Conservation (phyloP, 495 filamentous ascomycete species). For the Penicillium coprophilum region DNA sequence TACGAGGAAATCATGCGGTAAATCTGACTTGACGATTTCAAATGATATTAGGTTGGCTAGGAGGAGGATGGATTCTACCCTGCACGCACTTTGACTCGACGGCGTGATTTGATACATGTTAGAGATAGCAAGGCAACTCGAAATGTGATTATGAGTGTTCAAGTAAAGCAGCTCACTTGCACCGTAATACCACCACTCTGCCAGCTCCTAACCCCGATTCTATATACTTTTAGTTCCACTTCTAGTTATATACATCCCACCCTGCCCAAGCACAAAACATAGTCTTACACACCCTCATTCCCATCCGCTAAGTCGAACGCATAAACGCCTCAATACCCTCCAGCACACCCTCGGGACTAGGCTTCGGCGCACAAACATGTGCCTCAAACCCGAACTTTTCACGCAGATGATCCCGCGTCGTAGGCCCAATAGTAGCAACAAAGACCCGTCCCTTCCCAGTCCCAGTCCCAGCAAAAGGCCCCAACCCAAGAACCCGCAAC, state of each 20-base stretch:
- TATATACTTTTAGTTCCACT: neutral
- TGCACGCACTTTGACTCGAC: conserved; percentile 11
- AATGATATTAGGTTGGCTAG: neutral
- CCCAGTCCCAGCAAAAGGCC: conserved; percentile 18
- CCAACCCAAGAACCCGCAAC: conserved; percentile 59
- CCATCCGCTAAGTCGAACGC: conserved; percentile 5
- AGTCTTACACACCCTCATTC: neutral
- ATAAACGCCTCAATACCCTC: conserved; percentile 62
- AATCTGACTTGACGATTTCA: conserved; percentile 4
- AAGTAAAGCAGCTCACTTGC: neutral
- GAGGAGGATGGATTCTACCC: conserved; percentile 14
- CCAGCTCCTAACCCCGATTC: neutral
- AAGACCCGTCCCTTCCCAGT: conserved; percentile 42
- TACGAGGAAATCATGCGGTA: conserved; percentile 99
- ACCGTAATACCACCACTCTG: neutral
- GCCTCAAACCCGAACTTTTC: conserved; percentile 67
- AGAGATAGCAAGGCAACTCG: conserved; percentile 15
- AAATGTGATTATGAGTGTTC: conserved; percentile 10
- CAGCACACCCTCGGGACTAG: conserved; percentile 81
- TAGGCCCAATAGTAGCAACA: conserved; percentile 90
- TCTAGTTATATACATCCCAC: neutral
- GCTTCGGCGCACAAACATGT: conserved; percentile 78
- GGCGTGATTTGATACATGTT: conserved; percentile 14
- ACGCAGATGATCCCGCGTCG: conserved; percentile 74
- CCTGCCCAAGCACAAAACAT: neutral